Base-by-base conservation (phyloP, 352 stramenopile genomes). In the Paralagenidium karlingii region DNA sequence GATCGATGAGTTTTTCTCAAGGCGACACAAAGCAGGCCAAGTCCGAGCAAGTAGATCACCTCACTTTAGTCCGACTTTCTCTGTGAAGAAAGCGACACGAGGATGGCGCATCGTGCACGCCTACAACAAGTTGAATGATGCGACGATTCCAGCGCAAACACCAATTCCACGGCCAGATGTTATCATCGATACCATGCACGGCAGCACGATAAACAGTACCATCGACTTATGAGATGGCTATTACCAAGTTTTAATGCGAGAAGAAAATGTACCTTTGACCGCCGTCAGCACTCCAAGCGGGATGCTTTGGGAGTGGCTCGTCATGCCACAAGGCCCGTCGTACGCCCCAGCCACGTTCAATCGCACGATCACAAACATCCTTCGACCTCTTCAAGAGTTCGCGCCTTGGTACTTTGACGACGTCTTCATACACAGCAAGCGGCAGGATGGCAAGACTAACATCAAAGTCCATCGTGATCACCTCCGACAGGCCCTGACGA, bases 171-270 rank as follows among this genome's bases (percentile, higher is more conserved):
- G 55, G 0, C 58, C 65, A 16, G 48, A 58, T 21, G 32, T 66
- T 3, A 28, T 61, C 5, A 24, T 56, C 2, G 24, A 60, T 25
- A 30, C 8, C 19, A 63, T 67, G 49, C 9, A 22, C 8, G 43
- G 38, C 10, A 63, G 54, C 12, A 57, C 34, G 8, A 54, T 60
- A 5, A 68, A 60, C 37, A 58, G 44, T 13, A 20, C 41, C 0
- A 43, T 68, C 4, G 51, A 73, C 18, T 20, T 66, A 22, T 42
- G 11, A 1, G 48, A 59, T 10, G 59, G 48, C 10, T 68, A 50
- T 40, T 61, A 59, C 28, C 50, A 68, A 24, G 43, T 58, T 5
- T 34, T 61, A 8, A 51, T 51, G 44, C 24, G 28, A 1, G 6
- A 34, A 2, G 7, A 26, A 1, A 36, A 51, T 9, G 45, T 51